Base-by-base conservation (phyloP, 1,284 basidiomycete genomes). In the Peniophora sp. region DNA sequence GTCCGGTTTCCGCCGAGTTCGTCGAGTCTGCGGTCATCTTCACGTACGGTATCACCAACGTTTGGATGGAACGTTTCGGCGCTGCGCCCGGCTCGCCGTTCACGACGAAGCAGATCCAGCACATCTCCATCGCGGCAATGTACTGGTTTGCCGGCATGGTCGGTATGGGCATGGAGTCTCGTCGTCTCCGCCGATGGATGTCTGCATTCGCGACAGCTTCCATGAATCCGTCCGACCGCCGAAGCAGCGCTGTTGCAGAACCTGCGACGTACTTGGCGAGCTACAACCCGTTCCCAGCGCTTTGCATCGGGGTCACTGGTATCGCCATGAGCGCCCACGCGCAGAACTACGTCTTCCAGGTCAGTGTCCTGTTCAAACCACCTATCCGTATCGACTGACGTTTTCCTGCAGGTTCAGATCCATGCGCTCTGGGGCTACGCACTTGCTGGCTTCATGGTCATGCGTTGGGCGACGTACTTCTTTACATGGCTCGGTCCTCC, bases 21-120 rank as follows among this genome's bases (percentile, higher is more conserved):
- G 77, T 92, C 57, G 95, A 98, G 68, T 92, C 85, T 3, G 63
- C 78, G 9, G 81, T 96, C 54, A 94, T 97, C 60, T 96, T 96
- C 68, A 42, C 83, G 1, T 97, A 98, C 64, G 96, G 95, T 15
- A 74, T 82, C 42, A 88, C 90, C 43, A 97, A 98, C 65, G 94
- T 88, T 8, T 98, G 93, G 92, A 93, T 98, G 90, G 95, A 98
- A 67, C 81, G 92, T 47, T 91, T 97, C 58, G 94, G 93, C 8
- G 87, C 85, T 0, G 67, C 79, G 18, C 68, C 86, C 0, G 92
- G 90, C 17, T 85, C 88, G 62, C 91, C 94, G 2, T 97, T 81
- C 68, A 90, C 90, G 1, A 88, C 94, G 47, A 97, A 96, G 69
- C 83, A 97, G 65, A 80, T 97, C 18, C 93, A 98, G 65, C 96